Percentiles rank a stretch among this genome's conserved stretches.
phyloP scores from a whole-genome alignment of 1,284 basidiomycete species.

The Irpex sp. region DNA sequence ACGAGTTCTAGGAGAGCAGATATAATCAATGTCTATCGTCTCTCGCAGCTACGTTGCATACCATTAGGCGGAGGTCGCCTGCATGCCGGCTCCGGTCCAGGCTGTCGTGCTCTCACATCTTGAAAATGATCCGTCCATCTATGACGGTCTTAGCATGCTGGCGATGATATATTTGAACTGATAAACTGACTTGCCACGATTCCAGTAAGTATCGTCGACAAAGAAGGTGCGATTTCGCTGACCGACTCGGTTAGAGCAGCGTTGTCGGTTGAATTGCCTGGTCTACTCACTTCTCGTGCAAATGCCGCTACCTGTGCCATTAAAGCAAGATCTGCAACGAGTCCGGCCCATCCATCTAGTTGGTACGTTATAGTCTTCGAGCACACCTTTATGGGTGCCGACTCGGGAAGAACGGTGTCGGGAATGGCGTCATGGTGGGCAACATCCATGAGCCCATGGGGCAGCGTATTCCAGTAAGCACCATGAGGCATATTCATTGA shows the following conservation, averaged over 20 bases:
- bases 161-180: neutral
- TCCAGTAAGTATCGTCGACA: constrained; percentile 51
- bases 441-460: constrained; percentile 38
- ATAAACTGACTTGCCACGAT: constrained; percentile 57
- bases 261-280: neutral
- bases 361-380: constrained; percentile 64
- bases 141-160: neutral
- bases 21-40: neutral
- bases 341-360: constrained; percentile 61
- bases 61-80: constrained; percentile 58
- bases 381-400: constrained; percentile 38
- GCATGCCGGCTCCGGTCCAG: constrained; percentile 64
- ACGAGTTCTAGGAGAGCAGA: constrained; percentile 50
- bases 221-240: constrained; percentile 33
- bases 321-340: constrained; percentile 59
- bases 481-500: constrained; percentile 41
- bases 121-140: constrained; percentile 69
- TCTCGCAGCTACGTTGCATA: constrained; percentile 19
- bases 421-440: constrained; percentile 39
- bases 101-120: constrained; percentile 50
- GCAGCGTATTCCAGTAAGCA: constrained; percentile 49
- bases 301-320: constrained; percentile 64
- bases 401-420: constrained; percentile 30
- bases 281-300: constrained; percentile 51
- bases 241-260: neutral